A percentile compares a stretch with the other conserved stretches of the same genome.
Conservation (phyloP, 1,139 yeast genomes). For the Debaryomyces singareniensis region DNA sequence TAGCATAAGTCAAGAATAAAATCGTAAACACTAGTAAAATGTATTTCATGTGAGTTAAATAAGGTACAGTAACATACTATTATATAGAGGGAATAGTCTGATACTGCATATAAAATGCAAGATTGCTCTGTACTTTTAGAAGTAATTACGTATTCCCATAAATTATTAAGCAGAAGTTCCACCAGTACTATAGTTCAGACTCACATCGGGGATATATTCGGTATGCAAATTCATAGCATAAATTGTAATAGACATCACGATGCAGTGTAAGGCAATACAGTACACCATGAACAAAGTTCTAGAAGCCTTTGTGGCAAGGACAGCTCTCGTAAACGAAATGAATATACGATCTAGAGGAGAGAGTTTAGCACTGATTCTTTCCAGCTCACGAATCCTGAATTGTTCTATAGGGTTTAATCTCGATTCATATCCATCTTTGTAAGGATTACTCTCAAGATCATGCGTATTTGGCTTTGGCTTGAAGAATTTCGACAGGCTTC, state of each 20-base stretch:
- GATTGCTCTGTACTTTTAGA: no score
- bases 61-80: no score
- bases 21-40: no score
- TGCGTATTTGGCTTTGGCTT: constrained; percentile 29
- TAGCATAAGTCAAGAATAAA: no score
- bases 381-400: constrained; percentile 73
- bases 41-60: no score
- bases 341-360: constrained; percentile 79
- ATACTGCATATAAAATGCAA: neutral
- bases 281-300: constrained; percentile 70
- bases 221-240: constrained; percentile 49
- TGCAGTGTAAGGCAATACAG: constrained; percentile 67
- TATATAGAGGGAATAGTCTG: no score
- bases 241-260: constrained; percentile 63
- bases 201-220: constrained; percentile 44
- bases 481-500: constrained; percentile 15
- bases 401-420: constrained; percentile 80
- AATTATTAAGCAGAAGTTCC: no score
- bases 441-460: constrained; percentile 54
- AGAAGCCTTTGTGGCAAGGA: constrained; percentile 67
- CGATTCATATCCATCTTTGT: constrained; percentile 64
- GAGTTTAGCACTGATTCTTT: constrained; percentile 64
- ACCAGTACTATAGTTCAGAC: constrained; percentile 13
- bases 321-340: constrained; percentile 64
- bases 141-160: no score